Conservation (phyloP, 441 rosid species). For the Breynia disticha region DNA sequence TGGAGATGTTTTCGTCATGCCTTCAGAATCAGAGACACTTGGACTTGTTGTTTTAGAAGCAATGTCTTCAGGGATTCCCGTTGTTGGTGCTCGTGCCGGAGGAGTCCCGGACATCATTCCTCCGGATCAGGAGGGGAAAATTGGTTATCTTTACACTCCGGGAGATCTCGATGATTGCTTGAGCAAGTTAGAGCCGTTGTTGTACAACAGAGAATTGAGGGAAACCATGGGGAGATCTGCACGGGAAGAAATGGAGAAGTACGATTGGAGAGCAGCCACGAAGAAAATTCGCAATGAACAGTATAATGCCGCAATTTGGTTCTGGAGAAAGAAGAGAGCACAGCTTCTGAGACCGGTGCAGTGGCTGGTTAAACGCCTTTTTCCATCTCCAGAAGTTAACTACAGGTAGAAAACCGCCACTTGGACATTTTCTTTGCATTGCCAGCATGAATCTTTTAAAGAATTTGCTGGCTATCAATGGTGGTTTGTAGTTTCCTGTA, state of each 20-base stretch:
- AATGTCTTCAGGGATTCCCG: slow-evolving; percentile 92
- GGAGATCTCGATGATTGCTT: slow-evolving; percentile 86
- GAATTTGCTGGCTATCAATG: slow-evolving; percentile 6
- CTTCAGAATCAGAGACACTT: slow-evolving; percentile 93
- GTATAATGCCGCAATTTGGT: slow-evolving; percentile 94
- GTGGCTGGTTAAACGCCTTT: slow-evolving; percentile 63
- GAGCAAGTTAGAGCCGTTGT: slow-evolving; percentile 51
- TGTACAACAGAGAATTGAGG: slow-evolving; percentile 49
- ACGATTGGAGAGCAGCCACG: slow-evolving; percentile 97
- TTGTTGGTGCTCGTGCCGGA: slow-evolving; percentile 86
- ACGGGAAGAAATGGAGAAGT: slow-evolving; percentile 76
- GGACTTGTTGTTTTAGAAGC: slow-evolving; percentile 95
- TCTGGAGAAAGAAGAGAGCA: slow-evolving; percentile 81
- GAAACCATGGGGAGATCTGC: slow-evolving; percentile 80
- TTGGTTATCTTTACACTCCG: slow-evolving; percentile 62
- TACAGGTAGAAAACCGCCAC: slow-evolving; percentile 20
- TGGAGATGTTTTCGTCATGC: slow-evolving; percentile 91
- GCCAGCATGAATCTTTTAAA: not conserved
- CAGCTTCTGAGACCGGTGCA: slow-evolving; percentile 63
- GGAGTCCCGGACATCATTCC: slow-evolving; percentile 95
- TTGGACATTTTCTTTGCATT: not conserved
- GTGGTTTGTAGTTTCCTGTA: slow-evolving; percentile 16
- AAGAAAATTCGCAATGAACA: slow-evolving; percentile 79
- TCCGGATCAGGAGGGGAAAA: slow-evolving; percentile 79
- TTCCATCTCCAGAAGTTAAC: slow-evolving; percentile 51